These are phyloP conservation scores for Lentinula detonsa DNA, from an alignment of 768 basidiomycete species.

Conservation along the genomic window DNA sequence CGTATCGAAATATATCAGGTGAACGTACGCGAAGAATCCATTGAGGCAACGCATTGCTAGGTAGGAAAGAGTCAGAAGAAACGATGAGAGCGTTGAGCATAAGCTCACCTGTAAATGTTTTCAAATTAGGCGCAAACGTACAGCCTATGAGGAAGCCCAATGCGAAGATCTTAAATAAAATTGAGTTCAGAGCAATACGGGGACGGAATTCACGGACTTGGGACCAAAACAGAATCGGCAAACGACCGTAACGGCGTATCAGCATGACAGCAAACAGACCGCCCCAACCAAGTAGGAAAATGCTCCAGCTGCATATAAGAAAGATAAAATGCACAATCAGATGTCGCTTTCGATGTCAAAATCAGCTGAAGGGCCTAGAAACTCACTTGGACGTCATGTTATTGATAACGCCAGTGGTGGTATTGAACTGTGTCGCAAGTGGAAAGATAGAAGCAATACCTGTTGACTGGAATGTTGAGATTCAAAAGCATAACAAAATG, in stretches of 20 bases:
- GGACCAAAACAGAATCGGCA: constrained; percentile 69
- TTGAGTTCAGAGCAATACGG: background rate
- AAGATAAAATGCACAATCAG: background rate
- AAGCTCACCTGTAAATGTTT: constrained; percentile 46
- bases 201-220: constrained; percentile 34
- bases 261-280: constrained; percentile 60
- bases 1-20: background rate
- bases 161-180: constrained; percentile 36
- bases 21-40: constrained; percentile 47
- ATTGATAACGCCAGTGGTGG: constrained; percentile 53
- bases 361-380: background rate
- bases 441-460: constrained; percentile 61
- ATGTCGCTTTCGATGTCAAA: background rate
- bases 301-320: constrained; percentile 45
- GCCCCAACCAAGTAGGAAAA: constrained; percentile 57
- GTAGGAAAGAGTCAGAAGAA: background rate
- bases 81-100: background rate
- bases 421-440: constrained; percentile 48
- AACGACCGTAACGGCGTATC: constrained; percentile 56
- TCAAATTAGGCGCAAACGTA: constrained; percentile 51
- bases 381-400: constrained; percentile 52
- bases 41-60: constrained; percentile 52
- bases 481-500: background rate
- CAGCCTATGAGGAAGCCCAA: constrained; percentile 54
- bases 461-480: constrained; percentile 11